phyloP scores from a whole-genome alignment of 306 rosid species.

The Ormosia emarginata region DNA sequence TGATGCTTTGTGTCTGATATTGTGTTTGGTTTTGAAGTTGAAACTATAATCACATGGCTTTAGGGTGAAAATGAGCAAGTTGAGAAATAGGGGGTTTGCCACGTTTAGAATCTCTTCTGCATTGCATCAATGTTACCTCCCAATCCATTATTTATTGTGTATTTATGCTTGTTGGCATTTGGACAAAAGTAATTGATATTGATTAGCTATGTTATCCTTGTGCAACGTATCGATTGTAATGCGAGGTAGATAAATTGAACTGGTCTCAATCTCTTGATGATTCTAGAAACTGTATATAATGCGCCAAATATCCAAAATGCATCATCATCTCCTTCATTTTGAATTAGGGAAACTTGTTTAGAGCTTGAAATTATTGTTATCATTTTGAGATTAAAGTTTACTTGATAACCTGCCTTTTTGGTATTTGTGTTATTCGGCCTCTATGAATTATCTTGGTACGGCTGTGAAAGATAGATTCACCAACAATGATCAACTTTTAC shows the following conservation, averaged over 20 bases:
- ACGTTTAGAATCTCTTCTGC: not conserved
- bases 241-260: not conserved
- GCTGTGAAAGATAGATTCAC: not conserved
- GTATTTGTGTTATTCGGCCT: not conserved
- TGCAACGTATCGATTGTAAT: not conserved
- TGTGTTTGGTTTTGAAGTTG: not conserved
- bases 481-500: not conserved
- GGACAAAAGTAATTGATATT: not conserved
- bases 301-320: not conserved
- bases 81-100: not conserved
- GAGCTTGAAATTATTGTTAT: not conserved
- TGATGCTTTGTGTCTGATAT: not conserved
- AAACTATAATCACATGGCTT: not conserved
- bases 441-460: not conserved
- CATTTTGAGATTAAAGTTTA: not conserved
- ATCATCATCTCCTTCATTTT: not conserved
- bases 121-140: not conserved
- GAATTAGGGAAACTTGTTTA: not conserved
- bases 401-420: not conserved
- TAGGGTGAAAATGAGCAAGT: not conserved
- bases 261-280: not conserved
- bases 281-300: not conserved
- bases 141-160: not conserved
- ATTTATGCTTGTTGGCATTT: not conserved
- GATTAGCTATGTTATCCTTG: not conserved